Conservation (phyloP, 768 basidiomycete genomes). For the Arthromyces matolae region DNA sequence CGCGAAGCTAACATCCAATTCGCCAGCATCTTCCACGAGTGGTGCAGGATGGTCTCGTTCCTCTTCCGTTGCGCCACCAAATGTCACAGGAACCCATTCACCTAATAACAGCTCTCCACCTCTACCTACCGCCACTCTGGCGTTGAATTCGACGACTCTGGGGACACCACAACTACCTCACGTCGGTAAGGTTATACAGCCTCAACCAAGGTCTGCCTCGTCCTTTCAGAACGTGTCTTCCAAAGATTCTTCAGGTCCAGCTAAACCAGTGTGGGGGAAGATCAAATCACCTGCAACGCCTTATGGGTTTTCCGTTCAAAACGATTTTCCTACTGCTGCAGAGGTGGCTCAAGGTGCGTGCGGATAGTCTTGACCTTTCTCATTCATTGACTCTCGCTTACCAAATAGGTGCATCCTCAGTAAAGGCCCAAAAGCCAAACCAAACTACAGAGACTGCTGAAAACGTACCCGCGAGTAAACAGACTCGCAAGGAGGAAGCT, state of each 20-base stretch:
- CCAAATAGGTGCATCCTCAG: slow-evolving; percentile 27
- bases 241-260: slow-evolving; percentile 28
- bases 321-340: slow-evolving; percentile 94
- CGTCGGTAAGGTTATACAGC: slow-evolving; percentile 64
- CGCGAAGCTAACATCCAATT: slow-evolving; percentile 74
- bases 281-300: slow-evolving; percentile 40
- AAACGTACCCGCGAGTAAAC: slow-evolving; percentile 50
- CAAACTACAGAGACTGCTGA: slow-evolving; percentile 49
- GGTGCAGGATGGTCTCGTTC: slow-evolving; percentile 78
- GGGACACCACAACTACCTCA: slow-evolving; percentile 51
- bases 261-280: slow-evolving; percentile 73
- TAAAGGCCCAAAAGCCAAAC: slow-evolving; percentile 32
- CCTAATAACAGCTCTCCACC: slow-evolving; percentile 43
- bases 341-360: slow-evolving; percentile 84
- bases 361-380: neutral
- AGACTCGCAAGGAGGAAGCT: slow-evolving; percentile 72
- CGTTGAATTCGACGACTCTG: slow-evolving; percentile 24
- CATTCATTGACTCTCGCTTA: slow-evolving; percentile 4
- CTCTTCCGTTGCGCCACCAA: slow-evolving; percentile 65
- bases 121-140: slow-evolving; percentile 30
- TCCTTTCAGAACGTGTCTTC: slow-evolving; percentile 26
- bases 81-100: slow-evolving; percentile 36
- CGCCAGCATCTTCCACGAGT: slow-evolving; percentile 52
- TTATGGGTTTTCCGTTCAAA: slow-evolving; percentile 40
- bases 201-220: slow-evolving; percentile 48